Base-by-base conservation (phyloP, 2,329 filamentous ascomycete species). In the Xylariaceae sp. region DNA sequence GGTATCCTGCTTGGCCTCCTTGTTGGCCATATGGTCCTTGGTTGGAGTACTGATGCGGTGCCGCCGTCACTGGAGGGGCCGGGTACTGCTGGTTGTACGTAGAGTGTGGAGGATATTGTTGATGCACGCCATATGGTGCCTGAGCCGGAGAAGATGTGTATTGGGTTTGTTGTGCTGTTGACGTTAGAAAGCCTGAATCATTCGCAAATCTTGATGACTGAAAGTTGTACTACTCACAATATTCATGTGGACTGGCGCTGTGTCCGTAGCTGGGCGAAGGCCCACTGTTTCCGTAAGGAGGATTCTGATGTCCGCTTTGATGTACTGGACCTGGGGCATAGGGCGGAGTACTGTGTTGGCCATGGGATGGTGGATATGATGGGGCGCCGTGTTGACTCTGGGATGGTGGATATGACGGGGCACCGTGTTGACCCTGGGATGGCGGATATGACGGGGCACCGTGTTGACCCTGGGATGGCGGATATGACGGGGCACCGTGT, bases 1-100 rank as follows among this genome's bases (percentile, higher is more conserved):
- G 71, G 57, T 75, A 76, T 35, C 69, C 73, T 64, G 72, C 72
- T 30, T 72, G 69, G 17, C 70, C 64, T 42, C 66, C 64, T 4
- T 67, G 68, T 44, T 70, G 68, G 3, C 60, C 65, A 44, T 73
- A 73, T n/a, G 69, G 60, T 51, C 68, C 65, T 53, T 68, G 70
- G 2, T 67, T 67, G 34, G 67, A 56, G 45, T 71, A 72, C 5
- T 65, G 64, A 49, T 68, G 68, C 35, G 65, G 57, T 23, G 60
- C 67, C 23, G 60, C 62, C 18, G 69, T 56, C 10, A 57, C 53
- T 45, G 69, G 66, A 45, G 71, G 66, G 8, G 70, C 67, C 39
- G 67, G 61, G 56, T 64, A 57, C 51, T 68, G 57, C 62, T 69
- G 58, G 55, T 58, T 66, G 56, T 69, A 73, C 34, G 66, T 67